Conservation (phyloP, 2,329 filamentous ascomycete genomes). For the Leptosphaerulina australis region DNA sequence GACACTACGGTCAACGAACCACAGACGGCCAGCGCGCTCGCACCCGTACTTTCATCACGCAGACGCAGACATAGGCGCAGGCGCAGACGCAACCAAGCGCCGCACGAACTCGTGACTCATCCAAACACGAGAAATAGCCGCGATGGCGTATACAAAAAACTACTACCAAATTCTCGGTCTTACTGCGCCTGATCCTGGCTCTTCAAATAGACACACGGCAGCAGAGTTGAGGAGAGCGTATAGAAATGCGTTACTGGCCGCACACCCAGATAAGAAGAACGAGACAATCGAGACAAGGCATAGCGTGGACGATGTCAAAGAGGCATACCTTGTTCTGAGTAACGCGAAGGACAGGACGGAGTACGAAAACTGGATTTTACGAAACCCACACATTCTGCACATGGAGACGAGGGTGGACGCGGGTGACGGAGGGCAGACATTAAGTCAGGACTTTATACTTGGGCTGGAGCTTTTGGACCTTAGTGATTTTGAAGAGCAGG, state of each 20-base stretch:
- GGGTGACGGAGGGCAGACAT: neutral
- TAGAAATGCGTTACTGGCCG: conserved; percentile 60
- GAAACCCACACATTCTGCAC: conserved; percentile 9
- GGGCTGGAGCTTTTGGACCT: conserved; percentile 65
- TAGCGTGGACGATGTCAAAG: conserved; percentile 64
- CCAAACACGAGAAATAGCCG: too few species aligned
- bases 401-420: neutral
- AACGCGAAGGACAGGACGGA: conserved; percentile 52
- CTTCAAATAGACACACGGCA: conserved; percentile 1
- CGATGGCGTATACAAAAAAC: conserved; percentile 37
- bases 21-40: neutral
- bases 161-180: conserved; percentile 41
- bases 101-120: too few species aligned
- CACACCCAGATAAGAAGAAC: conserved; percentile 64
- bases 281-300: conserved; percentile 26
- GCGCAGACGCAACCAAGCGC: too few species aligned
- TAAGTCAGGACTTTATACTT: conserved; percentile 43
- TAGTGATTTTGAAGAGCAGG: conserved; percentile 52
- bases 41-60: neutral
- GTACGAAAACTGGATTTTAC: conserved; percentile 43
- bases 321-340: conserved; percentile 62
- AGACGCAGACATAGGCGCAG: too few species aligned
- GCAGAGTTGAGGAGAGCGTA: conserved; percentile 53
- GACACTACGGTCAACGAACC: conserved; percentile 4
- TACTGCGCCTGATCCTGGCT: conserved; percentile 9